Evolutionary conservation across 345 rosid genomes (phyloP), one percentile per base, ranked within the genome.

Genomic region (Anastatica hierochuntica): DNA sequence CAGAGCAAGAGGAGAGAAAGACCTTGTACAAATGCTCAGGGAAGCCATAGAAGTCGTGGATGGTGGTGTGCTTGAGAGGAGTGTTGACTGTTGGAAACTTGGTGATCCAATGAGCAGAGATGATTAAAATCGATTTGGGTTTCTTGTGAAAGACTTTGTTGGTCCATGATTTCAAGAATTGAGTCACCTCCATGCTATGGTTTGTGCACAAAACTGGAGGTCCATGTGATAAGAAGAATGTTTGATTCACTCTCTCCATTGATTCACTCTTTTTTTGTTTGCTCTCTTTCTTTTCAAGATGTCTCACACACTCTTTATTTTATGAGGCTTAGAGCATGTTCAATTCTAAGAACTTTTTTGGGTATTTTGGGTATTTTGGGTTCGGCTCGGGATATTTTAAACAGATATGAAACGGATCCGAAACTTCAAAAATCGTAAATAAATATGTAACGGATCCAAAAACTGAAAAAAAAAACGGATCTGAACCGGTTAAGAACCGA

Each of bases 61-160:
- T 84, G 48, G 92, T 82, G 0, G 78, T 76, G 62, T 84, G 67
- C 54, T 64, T 65, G 0, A 37, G 51, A 55, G 82, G 81, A 47
- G 71, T 70, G 62, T 81, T 90, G 58, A 90, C 80, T 10, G 85
- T 8, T 26, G 95, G 96, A 7, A 11, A 42, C 10, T 68, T 44
- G 27, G 96, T 84, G 63, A 84, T 94, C 98, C 98, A 88, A 62
- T 92, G 96, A 14, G 81, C 95, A 12, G 96, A 92, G 53, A 92
- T 70, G 27, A 85, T 39, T 2, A 92, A 76, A 34, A 92, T 88
- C 29, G 95, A 72, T 30, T 71, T 79, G 41, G 96, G 98, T 36
- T 31, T 78, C 7, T 69, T 71, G 0, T 37, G 14, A 11, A 72
- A 31, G 23, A 70, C 73, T 10, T 65, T 58, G 15, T 65, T 31